phyloP scores from a whole-genome alignment of 2,329 filamentous ascomycete genomes.

The Hirsutella thompsonii region DNA sequence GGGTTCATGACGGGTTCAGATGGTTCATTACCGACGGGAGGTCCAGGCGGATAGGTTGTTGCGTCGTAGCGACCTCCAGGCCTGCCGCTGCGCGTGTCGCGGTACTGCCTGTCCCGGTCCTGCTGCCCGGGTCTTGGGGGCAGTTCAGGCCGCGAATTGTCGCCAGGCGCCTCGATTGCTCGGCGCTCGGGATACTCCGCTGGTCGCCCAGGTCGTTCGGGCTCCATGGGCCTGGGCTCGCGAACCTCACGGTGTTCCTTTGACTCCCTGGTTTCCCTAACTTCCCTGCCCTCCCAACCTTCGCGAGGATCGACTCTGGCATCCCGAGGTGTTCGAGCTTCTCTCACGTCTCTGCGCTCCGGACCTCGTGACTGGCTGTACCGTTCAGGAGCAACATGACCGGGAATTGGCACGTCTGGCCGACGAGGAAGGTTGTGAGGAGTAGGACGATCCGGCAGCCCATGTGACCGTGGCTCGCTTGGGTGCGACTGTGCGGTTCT shows the following conservation, averaged over 20 bases:
- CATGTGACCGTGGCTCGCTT: conserved; percentile 19
- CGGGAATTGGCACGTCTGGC: conserved; percentile 43
- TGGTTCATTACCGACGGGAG: conserved; percentile 11
- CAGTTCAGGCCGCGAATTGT: conserved; percentile 14
- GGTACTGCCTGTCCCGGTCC: conserved; percentile 27
- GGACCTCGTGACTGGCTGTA: conserved; percentile 26
- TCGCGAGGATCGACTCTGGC: conserved; percentile 14
- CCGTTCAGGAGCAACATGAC: conserved; percentile 32
- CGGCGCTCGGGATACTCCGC: conserved; percentile 33
- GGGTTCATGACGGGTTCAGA: conserved; percentile 41
- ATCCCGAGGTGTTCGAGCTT: conserved; percentile 15
- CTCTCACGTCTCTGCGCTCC: conserved; percentile 21
- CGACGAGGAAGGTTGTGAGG: conserved; percentile 37
- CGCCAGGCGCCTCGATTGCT: conserved; percentile 18
- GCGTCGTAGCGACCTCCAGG: conserved; percentile 16
- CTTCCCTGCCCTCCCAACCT: conserved; percentile 24
- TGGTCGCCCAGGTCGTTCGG: conserved; percentile 24
- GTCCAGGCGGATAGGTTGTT: conserved; percentile 11
- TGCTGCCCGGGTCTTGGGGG: conserved; percentile 24
- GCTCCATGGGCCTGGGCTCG: conserved; percentile 24
- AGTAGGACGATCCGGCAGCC: conserved; percentile 20
- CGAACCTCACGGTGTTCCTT: conserved; percentile 16
- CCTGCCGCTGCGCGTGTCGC: conserved; percentile 15
- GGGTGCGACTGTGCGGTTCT: conserved; percentile 11
- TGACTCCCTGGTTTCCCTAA: conserved; percentile 18